phyloP scores from a whole-genome alignment of 306 rosid species.

The Carpinus viminea region DNA sequence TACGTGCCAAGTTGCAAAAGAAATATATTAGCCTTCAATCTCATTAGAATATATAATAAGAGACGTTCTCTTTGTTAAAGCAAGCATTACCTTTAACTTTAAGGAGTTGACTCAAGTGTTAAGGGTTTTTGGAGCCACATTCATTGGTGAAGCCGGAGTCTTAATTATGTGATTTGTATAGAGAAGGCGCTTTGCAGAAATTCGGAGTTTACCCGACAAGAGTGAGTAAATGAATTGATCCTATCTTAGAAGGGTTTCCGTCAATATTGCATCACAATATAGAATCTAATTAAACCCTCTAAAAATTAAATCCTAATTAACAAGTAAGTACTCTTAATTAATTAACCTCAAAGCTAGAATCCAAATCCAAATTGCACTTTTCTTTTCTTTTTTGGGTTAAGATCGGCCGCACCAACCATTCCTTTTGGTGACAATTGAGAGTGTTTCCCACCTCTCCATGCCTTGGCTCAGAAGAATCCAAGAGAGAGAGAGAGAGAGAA shows the following conservation, averaged over 20 bases:
- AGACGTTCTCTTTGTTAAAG: conserved; percentile 38
- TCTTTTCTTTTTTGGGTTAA: conserved; percentile 40
- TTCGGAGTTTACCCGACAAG: no score
- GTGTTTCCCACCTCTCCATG: conserved; percentile 86
- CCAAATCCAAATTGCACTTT: conserved; percentile 20
- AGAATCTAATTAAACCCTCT: no score
- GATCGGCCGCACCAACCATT: conserved; percentile 59
- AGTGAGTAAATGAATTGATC: no score
- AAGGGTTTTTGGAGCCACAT: no score
- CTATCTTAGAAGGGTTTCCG: no score
- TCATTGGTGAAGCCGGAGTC: no score
- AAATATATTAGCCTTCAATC: conserved; percentile 16
- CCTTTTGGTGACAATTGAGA: conserved; percentile 60
- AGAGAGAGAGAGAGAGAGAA: conserved; percentile 40
- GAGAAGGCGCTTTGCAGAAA: no score
- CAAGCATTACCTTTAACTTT: conserved; percentile 11
- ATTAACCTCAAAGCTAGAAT: conserved; percentile 36
- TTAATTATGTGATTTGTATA: no score
- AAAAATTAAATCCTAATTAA: no score
- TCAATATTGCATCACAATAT: no score
- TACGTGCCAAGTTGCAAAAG: conserved; percentile 30
- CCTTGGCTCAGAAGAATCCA: conserved; percentile 85
- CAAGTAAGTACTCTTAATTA: not conserved
- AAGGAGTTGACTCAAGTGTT: no score
- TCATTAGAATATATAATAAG: conserved; percentile 15